Conservation (phyloP, 208 protist species). For the Crithidia thermophila region DNA sequence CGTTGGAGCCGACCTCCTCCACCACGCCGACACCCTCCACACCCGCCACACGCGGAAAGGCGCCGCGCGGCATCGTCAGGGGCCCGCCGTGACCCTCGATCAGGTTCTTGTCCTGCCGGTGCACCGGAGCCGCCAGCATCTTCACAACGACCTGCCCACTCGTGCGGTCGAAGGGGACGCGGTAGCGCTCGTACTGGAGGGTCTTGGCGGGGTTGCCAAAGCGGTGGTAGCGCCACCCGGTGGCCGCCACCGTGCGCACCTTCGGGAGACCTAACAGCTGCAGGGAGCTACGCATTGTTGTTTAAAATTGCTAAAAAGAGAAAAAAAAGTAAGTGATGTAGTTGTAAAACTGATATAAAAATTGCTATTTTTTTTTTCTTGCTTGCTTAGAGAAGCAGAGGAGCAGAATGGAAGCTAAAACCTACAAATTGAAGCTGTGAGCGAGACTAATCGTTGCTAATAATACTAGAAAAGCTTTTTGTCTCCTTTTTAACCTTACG, state of each 20-base stretch:
- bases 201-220: conserved; percentile 76
- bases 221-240: conserved; percentile 89
- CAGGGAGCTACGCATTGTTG: conserved; percentile 17
- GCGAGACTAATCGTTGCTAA: too few species aligned
- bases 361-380: too few species aligned
- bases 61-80: conserved; percentile 13
- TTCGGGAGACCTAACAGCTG: conserved; percentile 36
- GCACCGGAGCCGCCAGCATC: conserved; percentile 96
- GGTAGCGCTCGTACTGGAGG: conserved; percentile 86
- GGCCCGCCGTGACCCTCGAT: conserved; percentile 90
- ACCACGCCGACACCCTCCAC: conserved; percentile 97
- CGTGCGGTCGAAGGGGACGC: conserved; percentile 84
- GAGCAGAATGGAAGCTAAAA: too few species aligned
- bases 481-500: too few species aligned
- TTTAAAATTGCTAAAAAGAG: neutral
- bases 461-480: too few species aligned
- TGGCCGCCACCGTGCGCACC: conserved; percentile 76
- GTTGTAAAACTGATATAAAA: neutral
- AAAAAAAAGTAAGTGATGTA: neutral
- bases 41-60: conserved; percentile 78
- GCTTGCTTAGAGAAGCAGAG: too few species aligned
- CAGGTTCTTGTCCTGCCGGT: conserved; percentile 96
- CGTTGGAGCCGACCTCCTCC: conserved; percentile 89
- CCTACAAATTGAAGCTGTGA: too few species aligned
- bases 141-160: conserved; percentile 91